Conservation (phyloP, 345 rosid species). For the Brassica juncea region DNA sequence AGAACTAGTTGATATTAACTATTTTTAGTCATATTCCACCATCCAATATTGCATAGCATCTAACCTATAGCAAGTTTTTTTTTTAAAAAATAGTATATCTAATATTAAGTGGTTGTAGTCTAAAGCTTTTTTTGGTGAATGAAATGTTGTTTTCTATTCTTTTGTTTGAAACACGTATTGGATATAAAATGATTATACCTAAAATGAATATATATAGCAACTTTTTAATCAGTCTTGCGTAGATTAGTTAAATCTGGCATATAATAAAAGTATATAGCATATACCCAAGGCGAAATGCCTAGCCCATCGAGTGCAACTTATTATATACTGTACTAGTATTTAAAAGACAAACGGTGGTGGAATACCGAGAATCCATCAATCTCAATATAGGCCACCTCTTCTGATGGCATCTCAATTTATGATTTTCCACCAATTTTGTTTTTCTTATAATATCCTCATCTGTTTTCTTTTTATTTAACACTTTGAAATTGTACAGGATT, state of each 20-base stretch:
- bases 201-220: neutral
- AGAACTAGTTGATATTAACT: neutral
- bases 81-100: neutral
- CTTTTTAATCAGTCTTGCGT: neutral
- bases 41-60: neutral
- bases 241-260: neutral
- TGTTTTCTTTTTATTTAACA: neutral
- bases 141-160: neutral
- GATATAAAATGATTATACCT: neutral
- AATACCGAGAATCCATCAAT: constrained; percentile 42
- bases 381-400: constrained; percentile 37
- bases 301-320: neutral
- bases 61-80: neutral
- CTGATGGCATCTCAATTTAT: constrained; percentile 40
- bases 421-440: constrained; percentile 27
- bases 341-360: constrained; percentile 10
- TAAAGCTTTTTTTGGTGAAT: neutral
- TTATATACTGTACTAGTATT: neutral
- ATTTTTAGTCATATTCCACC: neutral
- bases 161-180: neutral
- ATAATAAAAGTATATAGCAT: neutral
- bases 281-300: neutral
- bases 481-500: neutral
- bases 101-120: neutral
- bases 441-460: neutral